A percentile compares a stretch with the other conserved stretches of the same genome.
Conservation (phyloP, 2,329 filamentous ascomycete genomes). For the Pestalotiopsis fici region DNA sequence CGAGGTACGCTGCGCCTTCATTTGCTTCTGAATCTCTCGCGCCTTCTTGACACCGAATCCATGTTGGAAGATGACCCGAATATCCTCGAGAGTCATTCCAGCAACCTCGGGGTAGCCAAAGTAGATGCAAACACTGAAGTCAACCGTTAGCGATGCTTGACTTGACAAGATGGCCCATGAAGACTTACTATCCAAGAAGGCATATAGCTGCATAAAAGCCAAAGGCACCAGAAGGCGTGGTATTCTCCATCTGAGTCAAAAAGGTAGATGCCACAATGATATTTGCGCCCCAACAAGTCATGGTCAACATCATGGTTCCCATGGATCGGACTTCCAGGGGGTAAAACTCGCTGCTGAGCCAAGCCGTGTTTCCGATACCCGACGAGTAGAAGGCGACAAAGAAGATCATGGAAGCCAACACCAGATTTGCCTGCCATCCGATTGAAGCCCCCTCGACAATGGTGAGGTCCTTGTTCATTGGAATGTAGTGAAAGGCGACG, state of each 20-base stretch:
- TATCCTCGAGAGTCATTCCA: conserved; percentile 5
- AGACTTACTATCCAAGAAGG: conserved; percentile 2
- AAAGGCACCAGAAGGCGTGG: conserved; percentile 5
- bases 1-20: not conserved
- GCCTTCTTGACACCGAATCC: conserved; percentile 5
- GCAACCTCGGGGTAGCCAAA: conserved; percentile 7
- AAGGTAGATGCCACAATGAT: conserved; percentile 5
- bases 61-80: conserved; percentile 3
- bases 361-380: conserved; percentile 6
- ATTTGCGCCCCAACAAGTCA: conserved; percentile 5
- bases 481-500: not conserved
- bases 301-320: conserved; percentile 8
- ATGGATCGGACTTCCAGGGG: not conserved
- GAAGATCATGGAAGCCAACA: conserved; percentile 2
- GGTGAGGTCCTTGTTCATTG: not conserved
- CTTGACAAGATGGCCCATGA: not conserved
- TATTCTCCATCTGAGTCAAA: conserved; percentile 8
- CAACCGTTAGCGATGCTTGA: not conserved
- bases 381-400: conserved; percentile 2
- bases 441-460: not conserved
- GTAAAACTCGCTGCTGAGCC: conserved; percentile 4
- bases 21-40: conserved; percentile 2
- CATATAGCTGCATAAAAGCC: conserved; percentile 4
- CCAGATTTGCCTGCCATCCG: not conserved
- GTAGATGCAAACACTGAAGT: conserved; percentile 1